phyloP scores from a whole-genome alignment of 1,284 basidiomycete genomes.

The Ustilago esculenta region DNA sequence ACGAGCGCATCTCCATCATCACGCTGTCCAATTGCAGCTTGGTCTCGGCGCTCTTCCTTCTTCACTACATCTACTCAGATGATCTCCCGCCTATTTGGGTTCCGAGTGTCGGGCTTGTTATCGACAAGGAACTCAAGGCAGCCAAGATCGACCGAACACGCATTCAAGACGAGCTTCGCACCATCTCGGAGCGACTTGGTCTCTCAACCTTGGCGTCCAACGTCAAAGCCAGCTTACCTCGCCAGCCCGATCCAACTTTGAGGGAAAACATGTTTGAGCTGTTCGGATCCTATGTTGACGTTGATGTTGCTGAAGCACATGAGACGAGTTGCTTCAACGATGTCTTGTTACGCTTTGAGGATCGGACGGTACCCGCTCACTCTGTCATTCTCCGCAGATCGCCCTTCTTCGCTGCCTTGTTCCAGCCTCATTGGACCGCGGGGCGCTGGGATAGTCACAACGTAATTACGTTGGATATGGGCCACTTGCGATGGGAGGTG shows the following conservation, averaged over 20 bases:
- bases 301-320: background rate
- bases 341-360: slow-evolving; percentile 78
- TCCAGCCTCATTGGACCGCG: slow-evolving; percentile 82
- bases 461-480: slow-evolving; percentile 75
- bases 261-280: slow-evolving; percentile 71
- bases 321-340: slow-evolving; percentile 71
- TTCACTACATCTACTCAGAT: slow-evolving; percentile 90
- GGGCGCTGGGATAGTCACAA: slow-evolving; percentile 73
- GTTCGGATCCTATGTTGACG: slow-evolving; percentile 63
- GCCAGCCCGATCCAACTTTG: slow-evolving; percentile 70
- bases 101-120: slow-evolving; percentile 73
- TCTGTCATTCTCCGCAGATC: slow-evolving; percentile 83
- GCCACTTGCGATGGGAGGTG: slow-evolving; percentile 78
- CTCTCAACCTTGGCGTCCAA: slow-evolving; percentile 68
- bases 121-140: slow-evolving; percentile 70
- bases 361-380: slow-evolving; percentile 77
- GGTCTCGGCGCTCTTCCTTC: slow-evolving; percentile 78
- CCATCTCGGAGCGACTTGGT: slow-evolving; percentile 72
- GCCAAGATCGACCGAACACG: slow-evolving; percentile 75
- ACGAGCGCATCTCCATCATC: slow-evolving; percentile 31
- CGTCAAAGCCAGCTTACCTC: slow-evolving; percentile 67
- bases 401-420: slow-evolving; percentile 86
- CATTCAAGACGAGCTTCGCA: slow-evolving; percentile 73
- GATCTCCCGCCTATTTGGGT: slow-evolving; percentile 86
- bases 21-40: slow-evolving; percentile 71